Evolutionary conservation across 2,329 filamentous ascomycete genomes (phyloP).

Genomic region (Tolypocladium tundrense): DNA sequence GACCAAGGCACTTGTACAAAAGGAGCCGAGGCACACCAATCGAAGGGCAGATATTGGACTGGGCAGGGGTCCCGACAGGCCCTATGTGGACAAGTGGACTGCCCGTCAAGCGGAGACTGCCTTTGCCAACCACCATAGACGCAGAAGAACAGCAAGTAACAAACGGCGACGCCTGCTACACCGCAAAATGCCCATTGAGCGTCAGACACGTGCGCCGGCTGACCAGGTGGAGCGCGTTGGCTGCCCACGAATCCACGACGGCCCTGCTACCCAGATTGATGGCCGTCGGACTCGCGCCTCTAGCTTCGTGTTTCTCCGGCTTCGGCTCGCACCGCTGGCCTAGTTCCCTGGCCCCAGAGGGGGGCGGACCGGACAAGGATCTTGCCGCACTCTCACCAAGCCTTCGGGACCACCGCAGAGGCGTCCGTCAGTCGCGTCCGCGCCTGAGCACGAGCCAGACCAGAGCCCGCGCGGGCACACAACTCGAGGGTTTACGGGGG

Average conservation of each 20-base stretch:
- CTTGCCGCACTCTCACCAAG: slow-evolving; percentile 10
- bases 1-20: slow-evolving; percentile 8
- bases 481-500: background rate
- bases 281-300: slow-evolving; percentile 16
- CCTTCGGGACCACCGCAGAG: slow-evolving; percentile 4
- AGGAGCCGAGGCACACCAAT: slow-evolving; percentile 14
- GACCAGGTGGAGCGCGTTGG: slow-evolving; percentile 9
- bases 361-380: slow-evolving; percentile 13
- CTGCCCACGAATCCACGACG: background rate
- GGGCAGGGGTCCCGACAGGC: slow-evolving; percentile 9
- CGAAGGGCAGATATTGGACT: slow-evolving; percentile 13
- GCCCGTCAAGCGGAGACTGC: background rate
- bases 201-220: slow-evolving; percentile 22
- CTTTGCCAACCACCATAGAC: slow-evolving; percentile 4
- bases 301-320: slow-evolving; percentile 22
- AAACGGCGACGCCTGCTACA: slow-evolving; percentile 1
- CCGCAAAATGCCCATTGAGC: slow-evolving; percentile 18
- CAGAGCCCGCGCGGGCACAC: background rate
- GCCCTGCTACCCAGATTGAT: slow-evolving; percentile 2
- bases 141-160: background rate
- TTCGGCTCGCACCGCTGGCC: slow-evolving; percentile 27
- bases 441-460: background rate
- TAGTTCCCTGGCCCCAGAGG: slow-evolving; percentile 10
- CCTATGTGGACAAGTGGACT: slow-evolving; percentile 3
- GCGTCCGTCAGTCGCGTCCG: background rate